Base-by-base conservation (phyloP, 768 basidiomycete species). In the Collybia nuda region DNA sequence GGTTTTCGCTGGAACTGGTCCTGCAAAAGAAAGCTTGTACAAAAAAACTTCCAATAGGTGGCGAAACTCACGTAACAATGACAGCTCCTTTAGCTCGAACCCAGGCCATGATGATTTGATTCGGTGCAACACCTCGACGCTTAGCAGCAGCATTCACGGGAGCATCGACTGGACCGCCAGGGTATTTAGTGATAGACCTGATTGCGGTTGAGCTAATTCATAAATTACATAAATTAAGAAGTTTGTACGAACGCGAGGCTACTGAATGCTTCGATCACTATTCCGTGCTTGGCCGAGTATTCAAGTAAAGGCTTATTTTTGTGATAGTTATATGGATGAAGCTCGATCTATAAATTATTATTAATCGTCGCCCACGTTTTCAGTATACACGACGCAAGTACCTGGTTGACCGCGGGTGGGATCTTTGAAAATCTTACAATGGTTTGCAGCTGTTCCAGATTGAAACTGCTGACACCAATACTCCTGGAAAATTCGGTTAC, bases 391-490 rank as follows among this genome's bases (percentile, higher is more conserved):
- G 12, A 32, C 14, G 24, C 24, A 32, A 32, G 52, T 18, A 82
- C 86, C 71, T 90, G 88, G 60, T 90, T 88, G 37, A 85, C 85
- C 0, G 80, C 84, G 2, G 88, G 88, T 35, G 74, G 79, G 56
- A 84, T 65, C 28, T 67, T 71, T 0, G 83, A 81, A 0, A 65
- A 61, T 56, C 76, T 78, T 47, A 82, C 46, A 3, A 90, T 53
- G 3, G 64, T 63, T 57, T 85, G 69, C 15, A 90, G 69, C 41
- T 82, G 65, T 1, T 70, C 62, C 28, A 85, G 54, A 3, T 60
- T 62, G 62, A 85, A 88, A 65, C 88, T 90, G 67, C 81, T 83
- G 47, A 90, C 85, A 15, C 86, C 87, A 47, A 57, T 58, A 19
- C 55, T 38, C 48, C 49, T 29, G 3, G 1, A 15, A 24, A 36